Evolutionary conservation across 2,329 filamentous ascomycete species (phyloP).

Genomic region (Claviceps lovelessii): DNA sequence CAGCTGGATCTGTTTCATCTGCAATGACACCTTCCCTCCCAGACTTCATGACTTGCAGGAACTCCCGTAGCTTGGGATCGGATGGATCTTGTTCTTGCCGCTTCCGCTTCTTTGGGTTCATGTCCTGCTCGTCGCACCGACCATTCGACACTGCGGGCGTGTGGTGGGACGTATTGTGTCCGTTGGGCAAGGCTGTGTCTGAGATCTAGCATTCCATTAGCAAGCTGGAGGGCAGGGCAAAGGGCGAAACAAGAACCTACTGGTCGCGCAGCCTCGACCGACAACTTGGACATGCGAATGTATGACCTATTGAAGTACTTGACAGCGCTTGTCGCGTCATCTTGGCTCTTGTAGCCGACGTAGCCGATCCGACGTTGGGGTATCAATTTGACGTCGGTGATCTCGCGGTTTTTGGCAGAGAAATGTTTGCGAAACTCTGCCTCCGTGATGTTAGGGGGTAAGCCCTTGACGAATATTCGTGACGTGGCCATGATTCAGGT

Average conservation of each 20-base stretch:
- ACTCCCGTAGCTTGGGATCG: constrained; percentile 76
- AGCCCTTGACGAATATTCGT: constrained; percentile 62
- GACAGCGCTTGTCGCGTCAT: constrained; percentile 69
- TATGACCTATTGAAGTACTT: constrained; percentile 94
- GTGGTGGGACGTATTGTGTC: constrained; percentile 13
- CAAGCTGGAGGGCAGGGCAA: constrained; percentile 8
- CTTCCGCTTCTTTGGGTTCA: constrained; percentile 53
- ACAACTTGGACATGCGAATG: constrained; percentile 89
- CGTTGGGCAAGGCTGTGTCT: constrained; percentile 25
- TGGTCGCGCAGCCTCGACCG: constrained; percentile 74
- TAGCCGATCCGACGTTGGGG: constrained; percentile 85
- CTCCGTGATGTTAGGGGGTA: constrained; percentile 75
- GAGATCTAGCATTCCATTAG: constrained; percentile 30
- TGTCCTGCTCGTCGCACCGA: constrained; percentile 17
- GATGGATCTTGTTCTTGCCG: constrained; percentile 42
- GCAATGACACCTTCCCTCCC: constrained; percentile 21
- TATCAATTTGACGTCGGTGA: constrained; percentile 89
- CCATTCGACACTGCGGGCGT: constrained; percentile 10
- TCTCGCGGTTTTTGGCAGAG: constrained; percentile 50
- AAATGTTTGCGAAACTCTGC: constrained; percentile 85
- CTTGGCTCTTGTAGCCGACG: constrained; percentile 75
- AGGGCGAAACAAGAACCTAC: constrained; percentile 29
- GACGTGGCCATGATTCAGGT: constrained; percentile 40
- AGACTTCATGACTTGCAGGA: constrained; percentile 65
- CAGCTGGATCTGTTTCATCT: constrained; percentile 14